A percentile compares a stretch with the other conserved stretches of the same genome.
These are phyloP conservation scores for Lachancea thermotolerans DNA, from an alignment of 805 yeast species.

Conservation along the genomic window DNA sequence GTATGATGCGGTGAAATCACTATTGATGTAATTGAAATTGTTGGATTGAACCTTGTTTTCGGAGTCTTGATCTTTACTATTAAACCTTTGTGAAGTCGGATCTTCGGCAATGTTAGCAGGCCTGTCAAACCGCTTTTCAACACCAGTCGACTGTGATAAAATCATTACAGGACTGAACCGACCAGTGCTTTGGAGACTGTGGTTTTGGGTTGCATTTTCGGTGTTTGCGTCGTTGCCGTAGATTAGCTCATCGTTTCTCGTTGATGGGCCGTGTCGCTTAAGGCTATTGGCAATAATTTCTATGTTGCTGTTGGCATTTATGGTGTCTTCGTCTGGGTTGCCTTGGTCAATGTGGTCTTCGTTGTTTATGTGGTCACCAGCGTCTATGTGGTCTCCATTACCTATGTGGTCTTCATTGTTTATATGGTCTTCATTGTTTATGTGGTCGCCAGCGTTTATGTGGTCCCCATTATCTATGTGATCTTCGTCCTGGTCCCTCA, in stretches of 20 bases:
- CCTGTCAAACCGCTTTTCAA: slow-evolving; percentile 36
- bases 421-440: no score
- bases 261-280: slow-evolving; percentile 1
- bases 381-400: slow-evolving; percentile 1
- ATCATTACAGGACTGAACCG: slow-evolving; percentile 38
- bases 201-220: background rate
- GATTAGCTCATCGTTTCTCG: background rate
- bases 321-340: slow-evolving; percentile 4
- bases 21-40: slow-evolving; percentile 15
- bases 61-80: background rate
- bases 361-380: background rate
- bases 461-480: background rate
- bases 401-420: slow-evolving; percentile 1
- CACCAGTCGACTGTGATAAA: slow-evolving; percentile 48
- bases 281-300: slow-evolving; percentile 2
- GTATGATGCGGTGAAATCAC: slow-evolving; percentile 10
- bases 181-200: slow-evolving; percentile 12
- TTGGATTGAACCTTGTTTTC: slow-evolving; percentile 2
- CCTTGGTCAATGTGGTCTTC: slow-evolving; percentile 1
- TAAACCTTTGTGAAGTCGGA: background rate
- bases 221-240: background rate
- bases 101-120: slow-evolving; percentile 1
- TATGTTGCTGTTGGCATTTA: background rate
- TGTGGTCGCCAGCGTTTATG: no score
- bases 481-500: slow-evolving; percentile 7